Conservation (phyloP, 139 green algal genomes). For the Chlorella sp. region DNA sequence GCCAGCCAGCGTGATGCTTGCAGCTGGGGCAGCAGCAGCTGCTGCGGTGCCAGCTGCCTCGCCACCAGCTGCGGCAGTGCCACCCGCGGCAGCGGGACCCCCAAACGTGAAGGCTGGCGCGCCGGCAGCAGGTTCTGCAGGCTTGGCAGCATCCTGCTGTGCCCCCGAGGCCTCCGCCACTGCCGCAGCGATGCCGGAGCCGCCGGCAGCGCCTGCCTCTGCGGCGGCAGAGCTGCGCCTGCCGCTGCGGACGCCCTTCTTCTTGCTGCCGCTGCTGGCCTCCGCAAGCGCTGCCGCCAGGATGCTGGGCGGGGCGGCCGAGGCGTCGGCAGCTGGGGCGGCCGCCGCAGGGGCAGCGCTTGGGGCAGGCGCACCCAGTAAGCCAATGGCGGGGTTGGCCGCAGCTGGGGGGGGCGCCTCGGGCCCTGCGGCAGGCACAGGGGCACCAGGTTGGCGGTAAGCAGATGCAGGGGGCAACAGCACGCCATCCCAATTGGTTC, state of each 20-base stretch:
- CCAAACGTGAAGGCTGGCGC: neutral
- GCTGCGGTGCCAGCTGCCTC: neutral
- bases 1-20: neutral
- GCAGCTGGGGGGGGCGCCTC: neutral
- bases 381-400: too few relatives aligned
- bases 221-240: neutral
- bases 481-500: too few relatives aligned
- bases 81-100: neutral
- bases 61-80: neutral
- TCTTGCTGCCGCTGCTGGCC: neutral
- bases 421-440: neutral
- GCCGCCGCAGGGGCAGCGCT: neutral
- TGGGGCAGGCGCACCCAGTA: too few relatives aligned
- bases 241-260: neutral
- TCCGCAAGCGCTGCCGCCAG: slow-evolving; percentile 13
- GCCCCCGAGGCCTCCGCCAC: slow-evolving; percentile 1
- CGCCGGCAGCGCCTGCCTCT: neutral
- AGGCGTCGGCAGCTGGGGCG: neutral
- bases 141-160: neutral
- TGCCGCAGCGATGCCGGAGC: neutral
- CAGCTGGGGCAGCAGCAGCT: neutral
- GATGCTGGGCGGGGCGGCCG: neutral
- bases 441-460: neutral
- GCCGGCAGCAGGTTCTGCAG: neutral
- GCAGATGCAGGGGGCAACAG: neutral